phyloP scores from a whole-genome alignment of 129 eudicot species.

The Saussurea involucrata region DNA sequence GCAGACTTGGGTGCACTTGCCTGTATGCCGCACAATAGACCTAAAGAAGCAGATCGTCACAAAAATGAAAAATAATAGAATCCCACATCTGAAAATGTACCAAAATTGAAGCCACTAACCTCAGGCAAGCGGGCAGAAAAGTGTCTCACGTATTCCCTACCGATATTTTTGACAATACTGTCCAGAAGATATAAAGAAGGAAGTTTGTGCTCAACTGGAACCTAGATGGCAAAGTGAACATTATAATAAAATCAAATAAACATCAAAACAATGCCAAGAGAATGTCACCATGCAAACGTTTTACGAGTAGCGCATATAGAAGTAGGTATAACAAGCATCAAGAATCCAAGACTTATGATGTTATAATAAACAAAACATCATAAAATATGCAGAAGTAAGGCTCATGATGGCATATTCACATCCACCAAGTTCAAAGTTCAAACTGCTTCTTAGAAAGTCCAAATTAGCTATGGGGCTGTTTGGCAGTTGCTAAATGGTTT shows the following conservation, averaged over 20 bases:
- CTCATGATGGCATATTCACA: conserved; percentile 8
- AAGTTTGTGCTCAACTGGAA: conserved; percentile 77
- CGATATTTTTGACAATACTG: conserved; percentile 95
- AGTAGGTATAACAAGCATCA: background rate
- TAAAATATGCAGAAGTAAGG: background rate
- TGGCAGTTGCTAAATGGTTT: too few relatives aligned
- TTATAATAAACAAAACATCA: background rate
- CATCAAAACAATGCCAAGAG: background rate
- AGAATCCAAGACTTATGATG: conserved; percentile 10
- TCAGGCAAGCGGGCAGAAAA: conserved; percentile 84
- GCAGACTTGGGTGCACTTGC: conserved; percentile 74
- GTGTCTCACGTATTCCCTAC: conserved; percentile 67
- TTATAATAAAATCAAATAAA: conserved; percentile 1
- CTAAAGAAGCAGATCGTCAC: conserved; percentile 28
- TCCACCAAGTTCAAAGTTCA: conserved; percentile 1
- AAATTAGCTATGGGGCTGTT: too few relatives aligned
- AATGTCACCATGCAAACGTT: background rate
- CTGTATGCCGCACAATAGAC: conserved; percentile 83
- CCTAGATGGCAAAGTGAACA: conserved; percentile 47
- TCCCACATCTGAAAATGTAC: background rate
- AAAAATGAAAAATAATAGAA: background rate
- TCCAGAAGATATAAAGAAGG: conserved; percentile 94
- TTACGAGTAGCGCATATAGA: background rate
- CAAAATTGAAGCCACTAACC: conserved; percentile 40
- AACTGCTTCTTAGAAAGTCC: background rate